Evolutionary conservation across 2,329 filamentous ascomycete genomes (phyloP).

Genomic region (Ophiostoma sp.): DNA sequence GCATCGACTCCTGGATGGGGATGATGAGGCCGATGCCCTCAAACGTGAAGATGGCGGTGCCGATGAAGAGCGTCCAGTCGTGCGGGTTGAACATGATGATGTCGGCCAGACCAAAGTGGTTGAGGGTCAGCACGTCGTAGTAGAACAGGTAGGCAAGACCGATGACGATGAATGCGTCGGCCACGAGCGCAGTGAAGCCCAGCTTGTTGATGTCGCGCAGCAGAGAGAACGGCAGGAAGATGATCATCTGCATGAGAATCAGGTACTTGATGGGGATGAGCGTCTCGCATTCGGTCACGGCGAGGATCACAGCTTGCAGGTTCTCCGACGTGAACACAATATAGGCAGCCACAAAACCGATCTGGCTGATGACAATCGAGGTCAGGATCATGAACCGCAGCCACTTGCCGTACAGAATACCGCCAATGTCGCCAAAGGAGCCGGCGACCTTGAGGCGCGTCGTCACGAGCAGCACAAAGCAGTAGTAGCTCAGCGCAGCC

Average conservation of each 20-base stretch:
- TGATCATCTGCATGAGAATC: constrained; percentile 89
- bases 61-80: constrained; percentile 96
- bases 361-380: constrained; percentile 91
- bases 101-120: constrained; percentile 69
- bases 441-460: constrained; percentile 79
- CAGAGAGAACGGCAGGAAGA: constrained; percentile 90
- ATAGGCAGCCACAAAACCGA: constrained; percentile 91
- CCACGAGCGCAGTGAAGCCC: constrained; percentile 86
- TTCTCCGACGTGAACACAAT: constrained; percentile 97
- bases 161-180: constrained; percentile 88
- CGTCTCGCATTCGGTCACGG: constrained; percentile 80
- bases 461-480: constrained; percentile 87
- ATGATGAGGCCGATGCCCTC: constrained; percentile 97
- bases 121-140: constrained; percentile 83
- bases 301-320: constrained; percentile 86
- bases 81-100: constrained; percentile 84
- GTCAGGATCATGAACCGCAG: constrained; percentile 81
- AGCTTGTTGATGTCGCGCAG: constrained; percentile 97
- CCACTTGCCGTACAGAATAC: constrained; percentile 82
- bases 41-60: constrained; percentile 97
- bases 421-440: constrained; percentile 97
- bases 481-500: constrained; percentile 87
- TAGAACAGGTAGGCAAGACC: constrained; percentile 93
- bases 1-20: constrained; percentile 97
- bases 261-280: constrained; percentile 82